These are phyloP conservation scores for Breviolum minutum DNA, from an alignment of 73 alveolate species.

Conservation along the genomic window DNA sequence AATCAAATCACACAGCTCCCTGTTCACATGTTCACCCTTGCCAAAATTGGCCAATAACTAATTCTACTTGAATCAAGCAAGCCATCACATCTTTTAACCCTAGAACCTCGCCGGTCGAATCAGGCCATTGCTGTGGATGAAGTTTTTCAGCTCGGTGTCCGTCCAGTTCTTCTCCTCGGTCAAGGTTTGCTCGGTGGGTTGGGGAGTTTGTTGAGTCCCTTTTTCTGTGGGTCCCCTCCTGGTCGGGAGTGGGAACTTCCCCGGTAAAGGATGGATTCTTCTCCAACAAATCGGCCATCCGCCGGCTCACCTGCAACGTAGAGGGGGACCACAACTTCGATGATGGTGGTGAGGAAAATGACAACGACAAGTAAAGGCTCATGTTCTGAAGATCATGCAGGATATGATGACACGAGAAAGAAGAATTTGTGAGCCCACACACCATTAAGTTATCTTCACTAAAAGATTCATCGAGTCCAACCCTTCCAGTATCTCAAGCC, in stretches of 20 bases:
- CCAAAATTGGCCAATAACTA: too few species aligned
- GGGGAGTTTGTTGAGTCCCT: background rate
- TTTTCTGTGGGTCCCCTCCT: background rate
- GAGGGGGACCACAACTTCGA: too few species aligned
- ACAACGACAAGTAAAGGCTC: too few species aligned
- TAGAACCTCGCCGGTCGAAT: constrained; percentile 72
- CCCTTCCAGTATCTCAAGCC: background rate
- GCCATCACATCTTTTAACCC: background rate
- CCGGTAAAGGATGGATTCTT: constrained; percentile 46
- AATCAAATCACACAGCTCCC: too few species aligned
- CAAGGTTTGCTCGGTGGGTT: background rate
- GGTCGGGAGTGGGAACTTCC: constrained; percentile 88
- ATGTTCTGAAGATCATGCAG: too few species aligned
- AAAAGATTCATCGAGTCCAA: background rate
- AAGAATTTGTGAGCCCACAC: too few species aligned
- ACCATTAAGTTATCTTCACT: background rate
- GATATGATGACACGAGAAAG: too few species aligned
- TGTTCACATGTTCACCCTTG: too few species aligned
- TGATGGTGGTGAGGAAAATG: too few species aligned
- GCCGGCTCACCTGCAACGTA: constrained; percentile 32
- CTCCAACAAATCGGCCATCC: constrained; percentile 83
- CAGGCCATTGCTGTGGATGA: constrained; percentile 84
- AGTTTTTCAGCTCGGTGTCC: constrained; percentile 57
- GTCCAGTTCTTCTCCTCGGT: constrained; percentile 54
- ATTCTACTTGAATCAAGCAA: background rate